Evolutionary conservation across 106 monocot species (phyloP), one percentile per base, ranked within the genome.

Genomic region (Hemerocallis citrina): DNA sequence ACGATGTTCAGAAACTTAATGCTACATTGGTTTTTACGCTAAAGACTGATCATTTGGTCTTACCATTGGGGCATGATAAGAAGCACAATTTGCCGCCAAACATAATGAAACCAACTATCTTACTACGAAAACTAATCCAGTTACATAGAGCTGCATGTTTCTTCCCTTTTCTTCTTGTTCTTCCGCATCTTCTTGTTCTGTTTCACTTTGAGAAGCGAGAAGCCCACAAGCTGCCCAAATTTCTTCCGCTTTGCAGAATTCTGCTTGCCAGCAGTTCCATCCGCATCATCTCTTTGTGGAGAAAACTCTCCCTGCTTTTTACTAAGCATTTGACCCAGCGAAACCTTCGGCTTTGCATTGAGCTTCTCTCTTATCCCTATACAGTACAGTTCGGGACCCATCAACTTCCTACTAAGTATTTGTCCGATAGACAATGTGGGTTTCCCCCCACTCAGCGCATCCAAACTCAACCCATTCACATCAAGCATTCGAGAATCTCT

Each of bases 341-440:
- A 89, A 45, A 85, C 76, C 36, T 75, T 77, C 0, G 72, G 67
- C 42, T 51, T 66, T 15, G 42, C 67, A 19, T 44, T 44, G n/a
- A 47, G 43, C 30, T 49, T 68, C 65, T 74, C 42, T 4, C 6
- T 30, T 8, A 34, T 61, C 30, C 4, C 63, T 35, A 21, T 57
- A 22, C 74, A 56, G 24, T 63, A 72, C 19, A 75, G 74, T 32
- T 75, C 76, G 49, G 88, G 61, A 29, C 74, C 66, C 29, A 65
- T 57, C 70, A 93, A 57, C 40, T 89, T 93, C 77, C 70, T 75
- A 34, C 85, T 77, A n/a, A 93, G 72, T 59, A 93, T 93, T 55
- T 93, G 85, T 52, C 93, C 88, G 2, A 93, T 85, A 0, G 89
- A 82, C 66, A 89, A 35, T n/a, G 88, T 61, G n/a, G 75, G 80